phyloP scores from a whole-genome alignment of 2,329 filamentous ascomycete species.

The Seiridium cupressi region DNA sequence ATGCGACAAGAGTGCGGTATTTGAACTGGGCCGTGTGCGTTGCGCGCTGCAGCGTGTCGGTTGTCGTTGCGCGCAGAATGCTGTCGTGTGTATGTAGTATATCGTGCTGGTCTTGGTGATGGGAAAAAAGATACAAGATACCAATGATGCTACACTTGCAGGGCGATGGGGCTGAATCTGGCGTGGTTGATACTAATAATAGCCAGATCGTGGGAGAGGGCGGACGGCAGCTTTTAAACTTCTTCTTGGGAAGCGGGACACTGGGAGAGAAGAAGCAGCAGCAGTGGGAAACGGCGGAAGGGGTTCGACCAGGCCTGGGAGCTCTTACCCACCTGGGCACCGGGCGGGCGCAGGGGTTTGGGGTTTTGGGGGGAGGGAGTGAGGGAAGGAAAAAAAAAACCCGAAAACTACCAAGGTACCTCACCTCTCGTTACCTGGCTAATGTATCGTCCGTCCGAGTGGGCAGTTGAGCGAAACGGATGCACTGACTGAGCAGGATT shows the following conservation, averaged over 20 bases:
- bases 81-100: not conserved
- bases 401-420: no score
- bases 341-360: no score
- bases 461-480: no score
- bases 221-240: conserved; percentile 28
- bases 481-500: no score
- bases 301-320: no score
- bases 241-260: conserved; percentile 17
- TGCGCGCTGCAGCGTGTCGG: not conserved
- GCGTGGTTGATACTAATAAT: conserved; percentile 52
- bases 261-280: no score
- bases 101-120: conserved; percentile 21
- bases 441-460: no score
- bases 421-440: no score
- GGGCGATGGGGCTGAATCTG: conserved; percentile 49
- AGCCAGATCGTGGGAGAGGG: conserved; percentile 38
- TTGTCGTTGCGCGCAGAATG: not conserved
- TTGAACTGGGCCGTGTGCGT: not conserved
- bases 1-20: conserved; percentile 6
- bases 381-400: not conserved
- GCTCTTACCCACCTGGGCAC: no score
- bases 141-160: conserved; percentile 23
- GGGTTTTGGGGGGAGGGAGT: conserved; percentile 4
- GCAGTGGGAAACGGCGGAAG: no score
- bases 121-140: conserved; percentile 5